These are phyloP conservation scores for Cladophialophora yegresii DNA, from an alignment of 2,329 filamentous ascomycete genomes.

Conservation along the genomic window DNA sequence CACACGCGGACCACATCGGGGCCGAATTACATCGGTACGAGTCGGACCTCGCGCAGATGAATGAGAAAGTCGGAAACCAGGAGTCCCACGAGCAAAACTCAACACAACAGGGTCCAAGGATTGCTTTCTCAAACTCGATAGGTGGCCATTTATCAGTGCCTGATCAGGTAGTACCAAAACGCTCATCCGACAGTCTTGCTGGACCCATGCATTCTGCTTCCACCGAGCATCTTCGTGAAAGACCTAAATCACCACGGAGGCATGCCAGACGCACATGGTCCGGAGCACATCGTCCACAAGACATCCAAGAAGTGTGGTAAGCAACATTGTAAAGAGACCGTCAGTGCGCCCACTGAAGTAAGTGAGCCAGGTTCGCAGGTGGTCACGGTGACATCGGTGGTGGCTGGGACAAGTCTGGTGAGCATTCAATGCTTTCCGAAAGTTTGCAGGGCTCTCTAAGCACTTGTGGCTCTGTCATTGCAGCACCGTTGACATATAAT, in stretches of 20 bases:
- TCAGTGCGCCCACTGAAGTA: neutral
- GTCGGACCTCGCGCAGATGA: conserved; percentile 20
- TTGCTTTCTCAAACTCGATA: neutral
- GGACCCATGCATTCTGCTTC: conserved; percentile 16
- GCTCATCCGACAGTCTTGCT: conserved; percentile 26
- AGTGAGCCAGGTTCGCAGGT: conserved; percentile 62
- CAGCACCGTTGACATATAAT: neutral
- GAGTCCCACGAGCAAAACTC: neutral
- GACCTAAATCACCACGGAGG: conserved; percentile 9
- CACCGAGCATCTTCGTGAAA: conserved; percentile 19
- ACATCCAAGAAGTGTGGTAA: conserved; percentile 69
- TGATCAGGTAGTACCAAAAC: neutral
- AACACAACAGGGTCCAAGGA: conserved; percentile 1
- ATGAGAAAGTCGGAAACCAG: conserved; percentile 13
- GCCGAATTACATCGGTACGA: conserved; percentile 22
- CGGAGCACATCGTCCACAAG: conserved; percentile 56
- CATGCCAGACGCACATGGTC: conserved; percentile 33
- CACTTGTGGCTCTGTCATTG: neutral
- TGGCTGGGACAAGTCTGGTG: conserved; percentile 46
- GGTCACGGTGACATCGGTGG: conserved; percentile 78
- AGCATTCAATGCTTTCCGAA: neutral
- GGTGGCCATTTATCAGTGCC: conserved; percentile 12
- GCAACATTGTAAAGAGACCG: neutral
- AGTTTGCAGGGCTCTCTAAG: neutral
- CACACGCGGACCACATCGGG: conserved; percentile 10